Base-by-base conservation (phyloP, 192 early-diverging fungal species). In the Diversispora epigaea region DNA sequence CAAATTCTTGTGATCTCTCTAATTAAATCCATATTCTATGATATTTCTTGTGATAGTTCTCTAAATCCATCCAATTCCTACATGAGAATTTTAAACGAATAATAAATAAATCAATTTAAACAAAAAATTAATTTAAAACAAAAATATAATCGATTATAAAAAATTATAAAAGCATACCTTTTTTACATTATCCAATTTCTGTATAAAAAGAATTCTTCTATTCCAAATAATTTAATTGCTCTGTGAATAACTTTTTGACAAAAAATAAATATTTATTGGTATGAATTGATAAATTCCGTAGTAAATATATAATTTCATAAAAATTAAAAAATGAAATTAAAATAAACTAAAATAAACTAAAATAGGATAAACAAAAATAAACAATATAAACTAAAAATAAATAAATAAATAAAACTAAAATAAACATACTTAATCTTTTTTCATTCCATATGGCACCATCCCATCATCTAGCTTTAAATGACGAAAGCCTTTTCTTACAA, bases 151-250 rank as follows among this genome's bases (percentile, higher is more conserved):
- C 3, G 17, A 55, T 55, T 25, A n/a, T n/a, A n/a, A 15, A 70
- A 7, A 21, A 39, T 39, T 55, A n/a, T n/a, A n/a, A n/a, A n/a
- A n/a, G 6, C 3, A 40, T 4, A 63, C 83, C 90, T 73, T 90
- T 89, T 50, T 81, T 79, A 4, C 75, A 68, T 76, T 90, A 74
- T 0, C 80, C 80, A 43, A 83, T 77, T 15, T 89, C 82, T 43
- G 87, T 81, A 65, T 91, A n/a, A n/a, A 84, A 10, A 96, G 79
- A 46, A 83, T 83, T 6, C 93, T 80, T 40, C 90, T 86, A 68
- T 92, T 88, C 87, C 84, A 86, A 62, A 92, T 85, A 6, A 97
- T 78, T 96, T 95, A 15, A 97, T 78, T 3, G 93, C 94, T 75
- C 96, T 93, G 32, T 92, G 84, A 41, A 83, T 83, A 55, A 88